Percentiles rank a stretch among this genome's conserved stretches.
phyloP scores from a whole-genome alignment of 352 stramenopile genomes.

The Ochromonadaceae sp. region DNA sequence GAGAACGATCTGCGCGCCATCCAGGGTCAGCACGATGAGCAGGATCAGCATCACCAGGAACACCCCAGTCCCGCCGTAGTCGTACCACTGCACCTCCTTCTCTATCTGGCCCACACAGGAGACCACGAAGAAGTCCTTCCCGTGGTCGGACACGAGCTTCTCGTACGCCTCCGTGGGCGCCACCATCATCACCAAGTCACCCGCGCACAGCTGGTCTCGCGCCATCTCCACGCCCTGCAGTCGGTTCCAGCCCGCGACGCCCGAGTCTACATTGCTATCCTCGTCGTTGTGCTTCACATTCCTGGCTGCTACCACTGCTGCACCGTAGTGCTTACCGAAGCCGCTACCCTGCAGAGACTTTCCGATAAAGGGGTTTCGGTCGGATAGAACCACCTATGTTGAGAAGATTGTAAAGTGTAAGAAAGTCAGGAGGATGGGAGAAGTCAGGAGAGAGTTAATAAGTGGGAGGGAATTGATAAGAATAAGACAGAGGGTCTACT shows the following conservation, averaged over 20 bases:
- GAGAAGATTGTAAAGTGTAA: too few relatives aligned
- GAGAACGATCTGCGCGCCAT: slow-evolving; percentile 18
- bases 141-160: neutral
- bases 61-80: slow-evolving; percentile 23
- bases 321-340: slow-evolving; percentile 19
- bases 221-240: neutral
- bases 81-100: slow-evolving; percentile 16
- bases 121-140: slow-evolving; percentile 31
- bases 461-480: too few relatives aligned
- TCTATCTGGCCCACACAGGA: slow-evolving; percentile 26
- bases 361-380: slow-evolving; percentile 30
- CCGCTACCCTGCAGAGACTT: slow-evolving; percentile 15
- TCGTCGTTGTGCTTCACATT: neutral
- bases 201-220: slow-evolving; percentile 21
- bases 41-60: slow-evolving; percentile 29
- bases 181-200: slow-evolving; percentile 30
- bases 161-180: slow-evolving; percentile 23
- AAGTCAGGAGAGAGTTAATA: too few relatives aligned
- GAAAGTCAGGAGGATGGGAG: too few relatives aligned
- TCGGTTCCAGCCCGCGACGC: too few relatives aligned
- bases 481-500: too few relatives aligned
- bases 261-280: too few relatives aligned
- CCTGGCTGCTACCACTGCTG: neutral
- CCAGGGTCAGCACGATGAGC: neutral
- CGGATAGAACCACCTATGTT: slow-evolving; percentile 27